A percentile compares a stretch with the other conserved stretches of the same genome.
Conservation (phyloP, 352 stramenopile species). For the Pythium apleroticum region DNA sequence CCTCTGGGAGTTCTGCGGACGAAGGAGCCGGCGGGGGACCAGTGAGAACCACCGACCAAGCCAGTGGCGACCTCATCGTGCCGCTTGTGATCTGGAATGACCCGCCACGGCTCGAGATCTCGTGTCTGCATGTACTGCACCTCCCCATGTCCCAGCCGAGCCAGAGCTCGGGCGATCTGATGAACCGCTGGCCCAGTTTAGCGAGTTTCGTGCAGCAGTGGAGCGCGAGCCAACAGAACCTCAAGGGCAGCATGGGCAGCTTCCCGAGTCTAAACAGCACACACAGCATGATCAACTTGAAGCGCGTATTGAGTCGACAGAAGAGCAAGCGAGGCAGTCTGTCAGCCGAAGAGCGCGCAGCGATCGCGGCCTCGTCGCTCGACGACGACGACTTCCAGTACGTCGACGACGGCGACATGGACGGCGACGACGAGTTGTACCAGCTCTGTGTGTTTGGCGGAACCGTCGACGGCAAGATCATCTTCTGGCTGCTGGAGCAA, state of each 20-base stretch:
- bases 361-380: constrained; percentile 14
- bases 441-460: constrained; percentile 75
- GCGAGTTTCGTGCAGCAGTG: constrained; percentile 36
- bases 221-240: constrained; percentile 24
- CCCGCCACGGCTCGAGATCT: constrained; percentile 48
- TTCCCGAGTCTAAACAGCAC: constrained; percentile 18
- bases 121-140: constrained; percentile 60
- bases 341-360: constrained; percentile 9
- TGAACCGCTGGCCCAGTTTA: constrained; percentile 32
- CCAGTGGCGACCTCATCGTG: constrained; percentile 48
- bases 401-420: constrained; percentile 36
- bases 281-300: constrained; percentile 31
- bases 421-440: constrained; percentile 36
- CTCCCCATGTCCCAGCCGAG: constrained; percentile 67
- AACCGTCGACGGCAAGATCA: constrained; percentile 56
- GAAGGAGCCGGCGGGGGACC: constrained; percentile 6
- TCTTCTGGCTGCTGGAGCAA: constrained; percentile 75
- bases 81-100: constrained; percentile 74
- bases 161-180: constrained; percentile 53
- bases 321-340: constrained; percentile 27
- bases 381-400: constrained; percentile 38
- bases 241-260: constrained; percentile 17
- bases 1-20: constrained; percentile 3
- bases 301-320: constrained; percentile 29
- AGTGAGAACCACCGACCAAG: constrained; percentile 26